Evolutionary conservation across 805 yeast species (phyloP).

Genomic region (Wickerhamomyces kurtzmanii): DNA sequence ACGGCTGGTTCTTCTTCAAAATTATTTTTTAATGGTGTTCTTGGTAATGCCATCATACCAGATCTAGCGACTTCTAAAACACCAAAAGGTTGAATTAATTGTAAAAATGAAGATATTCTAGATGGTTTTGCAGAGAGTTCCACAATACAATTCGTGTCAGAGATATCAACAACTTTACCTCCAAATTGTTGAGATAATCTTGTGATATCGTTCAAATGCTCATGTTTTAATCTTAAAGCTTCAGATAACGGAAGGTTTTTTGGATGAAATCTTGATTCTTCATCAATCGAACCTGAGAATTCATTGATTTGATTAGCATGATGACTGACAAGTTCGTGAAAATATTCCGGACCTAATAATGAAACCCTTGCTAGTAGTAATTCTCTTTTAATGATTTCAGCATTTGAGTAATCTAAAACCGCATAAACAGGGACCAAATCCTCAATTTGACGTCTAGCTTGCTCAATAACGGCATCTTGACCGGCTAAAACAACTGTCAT

Average conservation of each 20-base stretch:
- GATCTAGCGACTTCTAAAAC: conserved; percentile 92
- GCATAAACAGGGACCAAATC: conserved; percentile 98
- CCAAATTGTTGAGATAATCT: conserved; percentile 81
- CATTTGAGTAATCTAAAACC: conserved; percentile 85
- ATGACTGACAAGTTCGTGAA: conserved; percentile 85
- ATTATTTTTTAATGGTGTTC: conserved; percentile 70
- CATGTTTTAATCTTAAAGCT: conserved; percentile 88
- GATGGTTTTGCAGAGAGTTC: conserved; percentile 93
- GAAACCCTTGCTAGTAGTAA: conserved; percentile 86
- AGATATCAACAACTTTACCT: conserved; percentile 85
- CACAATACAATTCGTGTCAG: conserved; percentile 88
- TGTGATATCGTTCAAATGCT: conserved; percentile 77
- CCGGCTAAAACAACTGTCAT: conserved; percentile 95
- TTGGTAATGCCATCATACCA: conserved; percentile 98
- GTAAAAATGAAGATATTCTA: conserved; percentile 78
- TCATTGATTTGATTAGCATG: conserved; percentile 34
- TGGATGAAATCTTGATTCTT: conserved; percentile 60
- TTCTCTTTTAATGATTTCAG: conserved; percentile 88
- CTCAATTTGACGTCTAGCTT: conserved; percentile 96
- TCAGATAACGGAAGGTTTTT: conserved; percentile 83
- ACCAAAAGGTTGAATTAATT: conserved; percentile 91
- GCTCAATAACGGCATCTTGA: conserved; percentile 93
- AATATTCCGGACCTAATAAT: conserved; percentile 94
- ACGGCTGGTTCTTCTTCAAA: conserved; percentile 40
- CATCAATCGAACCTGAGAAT: conserved; percentile 13